These are phyloP conservation scores for Aquanectria penicillioides DNA, from an alignment of 2,329 filamentous ascomycete genomes.

Conservation along the genomic window DNA sequence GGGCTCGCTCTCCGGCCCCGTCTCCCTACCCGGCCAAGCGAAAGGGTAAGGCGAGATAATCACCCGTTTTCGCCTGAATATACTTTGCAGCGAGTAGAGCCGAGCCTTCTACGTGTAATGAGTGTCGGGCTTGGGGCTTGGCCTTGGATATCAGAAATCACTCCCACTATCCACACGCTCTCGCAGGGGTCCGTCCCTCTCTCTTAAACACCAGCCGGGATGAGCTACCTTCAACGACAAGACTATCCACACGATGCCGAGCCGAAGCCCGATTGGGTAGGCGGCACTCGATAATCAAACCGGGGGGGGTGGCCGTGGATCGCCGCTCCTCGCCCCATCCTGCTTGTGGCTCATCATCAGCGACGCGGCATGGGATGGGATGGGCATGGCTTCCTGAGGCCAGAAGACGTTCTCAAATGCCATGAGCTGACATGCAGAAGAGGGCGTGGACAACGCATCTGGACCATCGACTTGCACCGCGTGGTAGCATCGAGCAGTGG, in stretches of 20 bases:
- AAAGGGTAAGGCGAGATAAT: not conserved
- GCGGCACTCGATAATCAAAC: constrained; percentile 9
- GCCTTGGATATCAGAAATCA: too few species aligned
- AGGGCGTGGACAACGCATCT: constrained; percentile 3
- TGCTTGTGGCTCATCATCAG: constrained; percentile 7
- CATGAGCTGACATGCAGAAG: constrained; percentile 21
- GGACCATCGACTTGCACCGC: not conserved
- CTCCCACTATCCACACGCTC: not conserved
- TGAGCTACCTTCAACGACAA: not conserved
- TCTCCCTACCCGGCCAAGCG: constrained; percentile 1
- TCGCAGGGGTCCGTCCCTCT: not conserved
- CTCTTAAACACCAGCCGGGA: not conserved
- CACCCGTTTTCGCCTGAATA: not conserved
- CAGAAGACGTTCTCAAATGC: constrained; percentile 6
- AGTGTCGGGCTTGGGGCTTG: too few species aligned
- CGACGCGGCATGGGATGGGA: constrained; percentile 2
- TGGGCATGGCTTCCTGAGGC: too few species aligned
- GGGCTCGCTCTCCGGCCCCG: not conserved
- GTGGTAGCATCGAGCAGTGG: too few species aligned
- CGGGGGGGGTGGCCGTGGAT: not conserved
- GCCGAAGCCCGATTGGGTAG: constrained; percentile 17
- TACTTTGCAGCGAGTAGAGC: not conserved
- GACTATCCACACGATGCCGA: constrained; percentile 11
- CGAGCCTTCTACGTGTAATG: too few species aligned
- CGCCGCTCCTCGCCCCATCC: constrained; percentile 10